Evolutionary conservation across 345 rosid species (phyloP), one percentile per base, ranked within the genome.

Genomic region (Kernera saxatilis): DNA sequence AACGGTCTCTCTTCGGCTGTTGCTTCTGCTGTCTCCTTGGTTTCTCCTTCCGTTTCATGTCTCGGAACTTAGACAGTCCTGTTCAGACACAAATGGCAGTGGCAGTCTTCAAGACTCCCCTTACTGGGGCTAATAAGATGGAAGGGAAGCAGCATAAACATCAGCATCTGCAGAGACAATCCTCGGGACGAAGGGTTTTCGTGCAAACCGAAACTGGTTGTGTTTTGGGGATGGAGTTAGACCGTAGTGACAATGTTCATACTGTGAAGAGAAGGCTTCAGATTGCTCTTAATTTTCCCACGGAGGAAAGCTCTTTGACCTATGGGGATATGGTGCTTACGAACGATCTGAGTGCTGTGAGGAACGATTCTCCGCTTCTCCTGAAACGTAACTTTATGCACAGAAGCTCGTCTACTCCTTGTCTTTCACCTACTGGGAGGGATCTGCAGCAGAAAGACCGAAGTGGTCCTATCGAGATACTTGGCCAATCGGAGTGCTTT

Each of bases 81-180:
- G 96, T 94, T 60, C 99, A 88, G 75, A 90, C 96, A 7, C 99
- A 92, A 81, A 89, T 92, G 97, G 98, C 97, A 39, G 87, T 95
- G 60, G 85, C 97, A 57, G 80, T 88, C 5, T 84, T 89, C 21
- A 92, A 82, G 82, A 88, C 89, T 40, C 88, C 96, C 21, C 89
- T 89, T 37, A 67, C 75, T 22, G 87, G 89, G 58, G 79, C 67
- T 72, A 79, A 45, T 52, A 79, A 73, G 74, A 79, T 82, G 82
- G 98, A 87, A 52, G 87, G 84, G 81, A 95, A 79, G 70, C 80
- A 70, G 15, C 80, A 75, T 67, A 32, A 33, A 8, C 56, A 67
- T 12, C 79, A 63, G 9, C 74, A 75, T 22, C 27, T 69, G 6
- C 76, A 76, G 71, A 64, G 75, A 21, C 98, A 87, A 22, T 79